A percentile compares a stretch with the other conserved stretches of the same genome.
Evolutionary conservation across 192 early-diverging fungal genomes (phyloP).

Genomic region (Podila horticola): DNA sequence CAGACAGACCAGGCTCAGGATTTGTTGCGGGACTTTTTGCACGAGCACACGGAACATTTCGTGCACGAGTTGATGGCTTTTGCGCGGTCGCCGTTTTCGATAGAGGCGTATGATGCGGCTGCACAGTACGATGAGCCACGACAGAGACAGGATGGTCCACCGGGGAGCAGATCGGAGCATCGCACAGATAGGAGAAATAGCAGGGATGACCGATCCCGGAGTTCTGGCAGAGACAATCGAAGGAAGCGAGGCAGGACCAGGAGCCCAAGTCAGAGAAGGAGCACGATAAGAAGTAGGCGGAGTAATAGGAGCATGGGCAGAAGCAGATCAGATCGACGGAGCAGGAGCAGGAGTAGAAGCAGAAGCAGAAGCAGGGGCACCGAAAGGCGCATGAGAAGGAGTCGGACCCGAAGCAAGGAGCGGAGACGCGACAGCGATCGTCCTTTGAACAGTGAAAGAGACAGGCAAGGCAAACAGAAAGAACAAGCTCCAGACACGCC

Average conservation of each 20-base stretch:
- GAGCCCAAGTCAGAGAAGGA: not conserved
- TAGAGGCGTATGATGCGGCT: conserved; percentile 26
- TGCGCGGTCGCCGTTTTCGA: conserved; percentile 40
- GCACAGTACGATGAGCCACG: conserved; percentile 23
- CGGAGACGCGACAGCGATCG: no score
- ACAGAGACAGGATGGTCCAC: no score
- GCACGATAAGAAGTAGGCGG: not conserved
- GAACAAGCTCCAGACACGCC: no score
- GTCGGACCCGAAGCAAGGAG: no score
- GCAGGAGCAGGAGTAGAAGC: not conserved
- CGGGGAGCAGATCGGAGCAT: no score
- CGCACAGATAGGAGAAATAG: no score
- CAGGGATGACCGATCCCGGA: not conserved
- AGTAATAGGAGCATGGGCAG: conserved; percentile 4
- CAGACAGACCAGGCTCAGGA: conserved; percentile 40
- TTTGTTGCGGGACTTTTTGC: conserved; percentile 27
- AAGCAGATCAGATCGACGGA: not conserved
- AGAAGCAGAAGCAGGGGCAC: not conserved
- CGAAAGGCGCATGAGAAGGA: no score
- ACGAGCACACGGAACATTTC: conserved; percentile 41
- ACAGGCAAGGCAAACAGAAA: no score
- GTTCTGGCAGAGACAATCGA: not conserved
- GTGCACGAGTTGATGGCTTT: conserved; percentile 39
- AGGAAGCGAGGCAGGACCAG: not conserved
- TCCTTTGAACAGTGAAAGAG: no score